These are phyloP conservation scores for Ophiostoma perfectum DNA, from an alignment of 2,329 filamentous ascomycete species.

Conservation along the genomic window DNA sequence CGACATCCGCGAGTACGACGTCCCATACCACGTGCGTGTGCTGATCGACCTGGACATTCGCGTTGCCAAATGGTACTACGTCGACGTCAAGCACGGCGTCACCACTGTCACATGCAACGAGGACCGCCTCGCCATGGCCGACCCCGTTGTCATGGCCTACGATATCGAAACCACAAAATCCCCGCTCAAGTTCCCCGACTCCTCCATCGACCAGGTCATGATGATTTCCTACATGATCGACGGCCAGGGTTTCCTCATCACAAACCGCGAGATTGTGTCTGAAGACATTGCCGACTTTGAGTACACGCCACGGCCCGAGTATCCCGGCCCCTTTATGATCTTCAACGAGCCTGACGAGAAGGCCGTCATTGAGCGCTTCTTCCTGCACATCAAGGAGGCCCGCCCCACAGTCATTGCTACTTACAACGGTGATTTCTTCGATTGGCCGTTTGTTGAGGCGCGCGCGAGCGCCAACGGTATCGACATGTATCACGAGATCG, in stretches of 20 bases:
- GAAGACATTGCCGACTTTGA: slow-evolving; percentile 98
- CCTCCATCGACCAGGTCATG: slow-evolving; percentile 94
- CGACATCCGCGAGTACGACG: slow-evolving; percentile 98
- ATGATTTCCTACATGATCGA: slow-evolving; percentile 99
- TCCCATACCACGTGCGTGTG: slow-evolving; percentile 98
- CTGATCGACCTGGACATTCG: slow-evolving; percentile 96
- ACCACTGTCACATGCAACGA: slow-evolving; percentile 80
- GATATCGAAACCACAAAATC: slow-evolving; percentile 98
- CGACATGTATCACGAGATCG: slow-evolving; percentile 98
- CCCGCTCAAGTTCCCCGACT: slow-evolving; percentile 93
- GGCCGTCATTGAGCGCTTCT: slow-evolving; percentile 81
- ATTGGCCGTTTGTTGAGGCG: slow-evolving; percentile 98
- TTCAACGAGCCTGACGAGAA: slow-evolving; percentile 98
- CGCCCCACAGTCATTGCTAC: slow-evolving; percentile 95
- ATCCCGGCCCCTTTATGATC: slow-evolving; percentile 90
- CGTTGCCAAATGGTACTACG: slow-evolving; percentile 94
- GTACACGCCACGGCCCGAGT: slow-evolving; percentile 95
- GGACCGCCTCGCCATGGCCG: slow-evolving; percentile 81
- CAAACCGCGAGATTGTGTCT: slow-evolving; percentile 93
- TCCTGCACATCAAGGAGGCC: slow-evolving; percentile 90
- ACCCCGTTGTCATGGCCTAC: slow-evolving; percentile 97
- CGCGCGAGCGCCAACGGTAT: slow-evolving; percentile 90
- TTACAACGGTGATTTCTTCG: slow-evolving; percentile 99
- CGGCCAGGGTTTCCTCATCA: slow-evolving; percentile 94
- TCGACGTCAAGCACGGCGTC: slow-evolving; percentile 87